Base-by-base conservation (phyloP, 2,329 filamentous ascomycete species). In the Chaetomiaceae sp. region DNA sequence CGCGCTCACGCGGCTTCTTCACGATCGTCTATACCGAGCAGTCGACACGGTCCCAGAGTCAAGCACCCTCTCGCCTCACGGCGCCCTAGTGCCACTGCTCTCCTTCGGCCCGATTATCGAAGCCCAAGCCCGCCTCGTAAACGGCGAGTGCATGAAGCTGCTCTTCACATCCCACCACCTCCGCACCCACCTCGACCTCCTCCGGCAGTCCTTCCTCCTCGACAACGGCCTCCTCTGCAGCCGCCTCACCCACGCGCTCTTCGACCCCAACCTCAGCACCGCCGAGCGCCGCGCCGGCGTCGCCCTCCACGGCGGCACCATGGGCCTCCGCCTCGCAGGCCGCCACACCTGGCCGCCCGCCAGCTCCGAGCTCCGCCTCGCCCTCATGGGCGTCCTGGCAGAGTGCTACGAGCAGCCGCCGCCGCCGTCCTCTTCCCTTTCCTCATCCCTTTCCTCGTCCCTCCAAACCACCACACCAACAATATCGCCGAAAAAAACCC, bases 281-380 rank as follows among this genome's bases (percentile, higher is more conserved):
- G 86, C 89, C 3, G 89, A 95, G 64, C 78, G 86, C 38, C 80
- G 81, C 44, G 72, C 79, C 16, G 88, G 89, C 3, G 75, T 85
- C 27, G 81, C 87, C 39, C 78, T 83, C 8, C 80, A 80, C 40
- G 85, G 27, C 21, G 45, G 46, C n/a, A 27, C 81, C 13, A 92
- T 95, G 75, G 92, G 93, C 1, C 74, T 97, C 35, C 85, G 90
- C 35, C 74, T 97, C 0, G 87, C 87, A n/a, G 82, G 81, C 2
- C 81, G 89, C 60, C 83, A 88, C 49, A 88, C 78, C 27, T 97
- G 93, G 93, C 93, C 93, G 21, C 93, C 93, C 4, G 90, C 90
- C 20, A 95, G 88, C 66, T 96, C 91, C 0, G 93, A 97, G 66
- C 72, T 99, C n/a, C 82, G 90, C 9, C 75, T 97, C 5, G 89